Evolutionary conservation across 345 rosid species (phyloP).

Genomic region (Rhodamnia argentea): DNA sequence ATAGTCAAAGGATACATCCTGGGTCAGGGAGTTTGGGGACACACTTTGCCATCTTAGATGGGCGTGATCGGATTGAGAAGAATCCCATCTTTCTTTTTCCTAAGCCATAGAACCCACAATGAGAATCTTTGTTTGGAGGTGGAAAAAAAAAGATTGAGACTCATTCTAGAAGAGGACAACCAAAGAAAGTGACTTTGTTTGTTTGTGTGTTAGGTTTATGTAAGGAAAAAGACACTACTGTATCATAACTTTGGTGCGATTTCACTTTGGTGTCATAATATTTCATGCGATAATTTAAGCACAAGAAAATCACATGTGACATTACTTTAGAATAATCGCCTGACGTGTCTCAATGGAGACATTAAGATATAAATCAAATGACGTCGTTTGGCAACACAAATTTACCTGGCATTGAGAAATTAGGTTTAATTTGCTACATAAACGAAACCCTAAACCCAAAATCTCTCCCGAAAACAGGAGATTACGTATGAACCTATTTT

Average conservation of each 20-base stretch:
- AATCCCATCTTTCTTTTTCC: background rate
- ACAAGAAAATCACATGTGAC: rapidly evolving
- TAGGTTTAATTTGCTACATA: background rate
- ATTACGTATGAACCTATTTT: background rate
- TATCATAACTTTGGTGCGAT: background rate
- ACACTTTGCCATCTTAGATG: background rate
- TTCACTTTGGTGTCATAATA: background rate
- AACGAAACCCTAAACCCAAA: background rate
- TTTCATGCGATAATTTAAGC: background rate
- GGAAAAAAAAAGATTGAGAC: background rate
- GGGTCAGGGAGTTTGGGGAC: background rate
- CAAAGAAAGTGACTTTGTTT: background rate
- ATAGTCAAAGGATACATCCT: background rate
- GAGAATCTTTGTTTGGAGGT: background rate
- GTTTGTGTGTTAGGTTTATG: background rate
- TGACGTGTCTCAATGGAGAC: background rate
- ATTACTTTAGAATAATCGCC: background rate
- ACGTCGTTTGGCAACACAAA: background rate
- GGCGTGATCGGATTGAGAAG: background rate
- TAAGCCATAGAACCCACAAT: background rate
- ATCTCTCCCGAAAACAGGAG: background rate
- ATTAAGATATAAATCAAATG: background rate
- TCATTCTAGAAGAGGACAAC: background rate
- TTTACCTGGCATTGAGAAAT: background rate
- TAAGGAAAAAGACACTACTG: background rate